phyloP scores from a whole-genome alignment of 345 rosid species.

The Camelina hispida region DNA sequence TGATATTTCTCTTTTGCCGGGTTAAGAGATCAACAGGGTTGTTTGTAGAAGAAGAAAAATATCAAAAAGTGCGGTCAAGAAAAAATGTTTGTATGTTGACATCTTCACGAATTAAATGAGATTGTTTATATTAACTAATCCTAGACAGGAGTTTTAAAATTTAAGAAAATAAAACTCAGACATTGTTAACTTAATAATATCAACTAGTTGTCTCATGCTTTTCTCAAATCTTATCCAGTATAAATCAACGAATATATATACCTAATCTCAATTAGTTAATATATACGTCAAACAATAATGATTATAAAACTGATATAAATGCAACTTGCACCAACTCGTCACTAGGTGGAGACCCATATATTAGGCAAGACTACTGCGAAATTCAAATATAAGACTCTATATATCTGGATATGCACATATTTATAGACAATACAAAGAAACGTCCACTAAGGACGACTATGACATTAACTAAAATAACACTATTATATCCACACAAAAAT shows the following conservation, averaged over 20 bases:
- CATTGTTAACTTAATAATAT: no score
- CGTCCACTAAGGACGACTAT: constrained; percentile 24
- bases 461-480: constrained; percentile 10
- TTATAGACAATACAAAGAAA: constrained; percentile 15
- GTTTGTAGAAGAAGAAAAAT: no score
- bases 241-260: constrained; percentile 1
- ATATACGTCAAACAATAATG: constrained; percentile 7
- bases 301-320: constrained; percentile 16
- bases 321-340: constrained; percentile 34
- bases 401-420: constrained; percentile 33
- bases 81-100: not conserved
- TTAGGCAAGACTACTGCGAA: not conserved
- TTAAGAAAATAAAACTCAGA: no score
- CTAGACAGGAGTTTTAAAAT: not conserved
- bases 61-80: not conserved
- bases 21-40: no score
- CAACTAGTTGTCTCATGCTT: not conserved
- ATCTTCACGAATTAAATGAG: not conserved
- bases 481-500: constrained; percentile 12
- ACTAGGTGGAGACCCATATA: constrained; percentile 34
- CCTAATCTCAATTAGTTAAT: constrained; percentile 13
- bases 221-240: constrained; percentile 22
- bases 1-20: no score
- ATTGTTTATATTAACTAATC: not conserved
- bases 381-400: not conserved